These are phyloP conservation scores for Kalmusia sp. DNA, from an alignment of 2,329 filamentous ascomycete genomes.

Conservation along the genomic window DNA sequence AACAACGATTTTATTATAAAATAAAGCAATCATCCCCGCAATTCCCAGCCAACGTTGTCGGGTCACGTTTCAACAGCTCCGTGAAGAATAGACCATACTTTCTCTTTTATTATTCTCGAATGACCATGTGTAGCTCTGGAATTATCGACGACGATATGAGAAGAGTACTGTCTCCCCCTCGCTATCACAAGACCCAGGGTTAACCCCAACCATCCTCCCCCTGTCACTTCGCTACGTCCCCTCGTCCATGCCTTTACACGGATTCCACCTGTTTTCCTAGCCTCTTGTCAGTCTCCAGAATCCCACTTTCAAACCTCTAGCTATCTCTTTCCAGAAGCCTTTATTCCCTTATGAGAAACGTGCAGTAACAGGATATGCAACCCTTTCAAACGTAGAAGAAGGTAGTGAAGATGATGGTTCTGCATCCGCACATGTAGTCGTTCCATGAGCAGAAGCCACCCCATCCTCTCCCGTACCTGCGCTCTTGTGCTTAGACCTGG, in stretches of 20 bases:
- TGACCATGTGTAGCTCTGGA: too few species aligned
- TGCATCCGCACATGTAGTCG: background rate
- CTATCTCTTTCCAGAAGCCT: too few species aligned
- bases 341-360: background rate
- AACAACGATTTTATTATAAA: conserved; percentile 11
- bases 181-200: background rate
- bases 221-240: background rate
- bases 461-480: background rate
- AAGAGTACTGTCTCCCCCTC: background rate
- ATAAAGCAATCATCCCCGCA: conserved; percentile 3
- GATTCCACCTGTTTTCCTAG: too few species aligned
- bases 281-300: too few species aligned
- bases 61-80: too few species aligned
- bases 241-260: too few species aligned
- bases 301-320: too few species aligned
- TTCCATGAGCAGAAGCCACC: background rate
- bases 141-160: too few species aligned
- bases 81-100: too few species aligned
- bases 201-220: background rate
- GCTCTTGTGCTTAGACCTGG: background rate
- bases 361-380: background rate
- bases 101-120: too few species aligned
- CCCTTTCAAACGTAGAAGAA: background rate
- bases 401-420: background rate
- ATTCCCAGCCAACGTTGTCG: too few species aligned